Percentiles rank a stretch among this genome's conserved stretches.
Conservation (phyloP, 768 basidiomycete genomes). For the Tulasnella sp. region DNA sequence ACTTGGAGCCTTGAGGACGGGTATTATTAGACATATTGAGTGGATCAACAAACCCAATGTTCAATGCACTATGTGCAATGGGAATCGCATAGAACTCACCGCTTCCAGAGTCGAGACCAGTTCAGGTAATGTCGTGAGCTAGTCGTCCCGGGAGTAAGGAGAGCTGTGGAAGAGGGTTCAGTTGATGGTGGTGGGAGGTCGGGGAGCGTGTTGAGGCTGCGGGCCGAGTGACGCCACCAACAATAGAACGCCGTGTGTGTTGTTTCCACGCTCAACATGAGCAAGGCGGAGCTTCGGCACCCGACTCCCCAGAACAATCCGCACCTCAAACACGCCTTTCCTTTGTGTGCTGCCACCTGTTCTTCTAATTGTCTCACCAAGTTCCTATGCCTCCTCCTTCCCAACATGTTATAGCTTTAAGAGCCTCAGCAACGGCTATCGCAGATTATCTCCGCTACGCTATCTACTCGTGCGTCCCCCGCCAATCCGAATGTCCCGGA, state of each 20-base stretch:
- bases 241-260: background rate
- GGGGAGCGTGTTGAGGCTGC: background rate
- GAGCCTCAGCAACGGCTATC: slow-evolving; percentile 5
- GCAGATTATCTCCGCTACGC: slow-evolving; percentile 12
- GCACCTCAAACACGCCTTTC: background rate
- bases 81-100: background rate
- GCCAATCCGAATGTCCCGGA: background rate
- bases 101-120: background rate
- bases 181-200: background rate
- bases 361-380: background rate
- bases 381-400: background rate
- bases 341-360: background rate
- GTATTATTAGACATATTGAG: background rate
- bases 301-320: background rate
- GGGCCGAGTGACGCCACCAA: background rate
- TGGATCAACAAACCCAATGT: background rate
- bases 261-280: background rate
- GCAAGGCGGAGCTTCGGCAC: background rate
- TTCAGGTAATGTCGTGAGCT: background rate
- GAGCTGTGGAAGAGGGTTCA: background rate
- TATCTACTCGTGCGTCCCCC: slow-evolving; percentile 10
- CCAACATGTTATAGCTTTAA: background rate
- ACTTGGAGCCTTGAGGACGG: background rate
- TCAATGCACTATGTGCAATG: background rate
- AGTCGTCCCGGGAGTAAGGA: background rate